phyloP scores from a whole-genome alignment of 192 early-diverging fungal genomes.

The Coemansia sp. region DNA sequence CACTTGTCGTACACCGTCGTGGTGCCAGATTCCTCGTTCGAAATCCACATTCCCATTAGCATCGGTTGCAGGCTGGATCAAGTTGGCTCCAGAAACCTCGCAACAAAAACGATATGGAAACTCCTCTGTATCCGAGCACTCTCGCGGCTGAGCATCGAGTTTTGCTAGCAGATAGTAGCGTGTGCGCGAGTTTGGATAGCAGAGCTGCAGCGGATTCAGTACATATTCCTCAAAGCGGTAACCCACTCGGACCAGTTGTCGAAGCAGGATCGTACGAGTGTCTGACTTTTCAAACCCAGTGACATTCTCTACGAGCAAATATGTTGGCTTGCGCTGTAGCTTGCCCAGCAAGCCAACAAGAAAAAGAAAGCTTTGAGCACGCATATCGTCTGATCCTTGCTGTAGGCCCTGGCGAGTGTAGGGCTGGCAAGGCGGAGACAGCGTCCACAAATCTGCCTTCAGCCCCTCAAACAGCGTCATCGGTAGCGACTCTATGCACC shows the following conservation, averaged over 20 bases:
- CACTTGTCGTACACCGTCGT: constrained; percentile 46
- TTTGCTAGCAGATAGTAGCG: constrained; percentile 70
- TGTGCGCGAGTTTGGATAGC: constrained; percentile 76
- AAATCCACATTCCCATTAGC: constrained; percentile 41
- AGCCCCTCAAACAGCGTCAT: constrained; percentile 61
- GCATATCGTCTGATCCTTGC: constrained; percentile 67
- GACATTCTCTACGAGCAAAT: constrained; percentile 78
- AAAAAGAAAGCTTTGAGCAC: constrained; percentile 74
- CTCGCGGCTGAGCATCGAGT: constrained; percentile 14
- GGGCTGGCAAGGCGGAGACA: constrained; percentile 85
- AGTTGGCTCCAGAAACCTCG: constrained; percentile 24
- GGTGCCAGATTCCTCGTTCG: constrained; percentile 46
- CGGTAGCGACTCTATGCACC: constrained; percentile 64
- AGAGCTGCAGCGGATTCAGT: constrained; percentile 71
- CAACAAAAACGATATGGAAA: constrained; percentile 42
- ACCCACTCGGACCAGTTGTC: constrained; percentile 53
- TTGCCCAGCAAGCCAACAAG: constrained; percentile 63
- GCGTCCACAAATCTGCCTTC: constrained; percentile 70
- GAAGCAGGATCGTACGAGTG: constrained; percentile 60
- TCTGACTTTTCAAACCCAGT: constrained; percentile 74
- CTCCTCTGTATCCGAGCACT: constrained; percentile 15
- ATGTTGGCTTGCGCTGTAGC: constrained; percentile 57
- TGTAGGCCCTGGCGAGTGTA: constrained; percentile 73
- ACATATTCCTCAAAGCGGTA: constrained; percentile 73
- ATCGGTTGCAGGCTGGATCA: constrained; percentile 42